A percentile compares a stretch with the other conserved stretches of the same genome.
Evolutionary conservation across 2,329 filamentous ascomycete genomes (phyloP).

Genomic region (Ustulina deusta): DNA sequence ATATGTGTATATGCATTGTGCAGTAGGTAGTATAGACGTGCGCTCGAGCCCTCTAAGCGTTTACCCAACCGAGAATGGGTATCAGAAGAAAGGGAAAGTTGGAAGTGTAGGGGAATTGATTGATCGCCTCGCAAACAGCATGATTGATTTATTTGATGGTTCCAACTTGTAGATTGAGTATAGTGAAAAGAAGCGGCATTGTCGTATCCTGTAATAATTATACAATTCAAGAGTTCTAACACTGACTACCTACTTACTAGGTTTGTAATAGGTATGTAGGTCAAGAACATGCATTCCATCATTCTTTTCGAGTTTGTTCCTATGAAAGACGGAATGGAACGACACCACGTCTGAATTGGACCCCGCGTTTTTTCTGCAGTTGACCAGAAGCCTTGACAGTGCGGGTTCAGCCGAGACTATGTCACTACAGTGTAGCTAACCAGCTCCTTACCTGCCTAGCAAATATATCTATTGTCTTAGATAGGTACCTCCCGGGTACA

Average conservation of each 20-base stretch:
- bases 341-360: slow-evolving; percentile 23
- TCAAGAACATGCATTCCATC: slow-evolving; percentile 1
- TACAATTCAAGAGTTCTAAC: neutral
- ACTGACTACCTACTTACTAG: neutral
- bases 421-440: slow-evolving; percentile 11
- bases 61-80: slow-evolving; percentile 19
- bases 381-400: slow-evolving; percentile 31
- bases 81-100: neutral
- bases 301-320: neutral
- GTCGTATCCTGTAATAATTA: neutral
- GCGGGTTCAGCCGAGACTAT: slow-evolving; percentile 25
- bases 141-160: slow-evolving; percentile 2
- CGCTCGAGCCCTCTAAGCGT: neutral
- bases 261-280: neutral
- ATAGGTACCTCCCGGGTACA: neutral
- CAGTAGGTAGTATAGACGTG: neutral
- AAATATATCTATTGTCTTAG: neutral
- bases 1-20: slow-evolving; percentile 12
- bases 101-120: neutral
- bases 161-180: neutral
- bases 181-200: neutral
- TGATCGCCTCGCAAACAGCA: slow-evolving; percentile 2
- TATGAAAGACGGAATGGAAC: neutral
- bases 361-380: slow-evolving; percentile 31
- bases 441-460: neutral